Evolutionary conservation across 371 early-diverging fungal species (phyloP).

Genomic region (Mortierella polycephala): DNA sequence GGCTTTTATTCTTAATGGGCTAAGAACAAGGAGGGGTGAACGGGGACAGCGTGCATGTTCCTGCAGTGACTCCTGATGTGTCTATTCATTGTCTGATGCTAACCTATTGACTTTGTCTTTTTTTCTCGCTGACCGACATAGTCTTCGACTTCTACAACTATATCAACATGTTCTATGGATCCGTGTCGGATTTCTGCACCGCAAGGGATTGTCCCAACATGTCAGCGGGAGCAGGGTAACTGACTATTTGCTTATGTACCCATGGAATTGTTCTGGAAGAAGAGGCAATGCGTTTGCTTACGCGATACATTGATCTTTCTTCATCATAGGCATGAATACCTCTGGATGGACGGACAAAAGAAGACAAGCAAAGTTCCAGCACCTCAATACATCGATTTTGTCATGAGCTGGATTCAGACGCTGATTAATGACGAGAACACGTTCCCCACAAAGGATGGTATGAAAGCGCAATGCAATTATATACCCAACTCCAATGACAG

Average conservation of each 20-base stretch:
- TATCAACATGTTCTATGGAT: constrained; percentile 91
- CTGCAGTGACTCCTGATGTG: no score
- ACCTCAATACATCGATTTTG: constrained; percentile 94
- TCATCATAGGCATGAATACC: constrained; percentile 77
- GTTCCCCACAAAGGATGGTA: constrained; percentile 54
- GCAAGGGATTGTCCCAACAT: constrained; percentile 83
- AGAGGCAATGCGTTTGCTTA: no score
- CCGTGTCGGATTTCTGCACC: constrained; percentile 92
- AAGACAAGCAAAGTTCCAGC: constrained; percentile 88
- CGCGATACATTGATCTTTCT: neutral
- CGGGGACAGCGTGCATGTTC: no score
- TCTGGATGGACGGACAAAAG: constrained; percentile 90
- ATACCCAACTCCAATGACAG: neutral
- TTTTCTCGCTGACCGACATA: constrained; percentile 18
- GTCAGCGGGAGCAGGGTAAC: constrained; percentile 86
- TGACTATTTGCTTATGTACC: no score
- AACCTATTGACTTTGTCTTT: neutral
- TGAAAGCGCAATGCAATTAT: neutral
- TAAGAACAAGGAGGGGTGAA: no score
- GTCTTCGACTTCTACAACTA: constrained; percentile 96
- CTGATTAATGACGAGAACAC: constrained; percentile 84
- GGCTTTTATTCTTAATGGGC: no score
- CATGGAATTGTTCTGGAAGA: no score
- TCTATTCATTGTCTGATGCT: neutral
- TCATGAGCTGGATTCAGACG: constrained; percentile 90